Percentiles rank a stretch among this genome's conserved stretches.
Conservation (phyloP, 139 green algal species). For the Trebouxia sp. region DNA sequence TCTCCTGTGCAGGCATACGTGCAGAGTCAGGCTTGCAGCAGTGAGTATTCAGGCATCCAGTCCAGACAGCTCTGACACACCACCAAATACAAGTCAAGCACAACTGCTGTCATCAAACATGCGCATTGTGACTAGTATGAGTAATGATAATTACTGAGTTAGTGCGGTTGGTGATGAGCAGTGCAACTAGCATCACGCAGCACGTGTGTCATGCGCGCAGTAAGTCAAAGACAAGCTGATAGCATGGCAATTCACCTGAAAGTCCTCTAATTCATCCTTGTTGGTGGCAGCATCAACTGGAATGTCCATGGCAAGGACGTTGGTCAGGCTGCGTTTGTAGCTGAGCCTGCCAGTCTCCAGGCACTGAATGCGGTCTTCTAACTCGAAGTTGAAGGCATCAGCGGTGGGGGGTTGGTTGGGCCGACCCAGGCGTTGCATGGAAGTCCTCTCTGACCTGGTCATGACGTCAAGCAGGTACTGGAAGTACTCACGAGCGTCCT, state of each 20-base stretch:
- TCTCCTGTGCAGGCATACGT: slow-evolving; percentile 51
- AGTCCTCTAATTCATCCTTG: slow-evolving; percentile 65
- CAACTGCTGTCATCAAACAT: too few species aligned
- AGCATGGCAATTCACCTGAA: slow-evolving; percentile 42
- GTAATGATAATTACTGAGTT: too few species aligned
- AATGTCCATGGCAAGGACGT: slow-evolving; percentile 78
- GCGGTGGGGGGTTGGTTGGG: slow-evolving; percentile 1
- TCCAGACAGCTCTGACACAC: too few species aligned
- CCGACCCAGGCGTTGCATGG: slow-evolving; percentile 39
- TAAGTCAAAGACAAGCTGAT: background rate
- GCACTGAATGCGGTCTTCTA: slow-evolving; percentile 65
- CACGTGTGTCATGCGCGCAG: too few species aligned
- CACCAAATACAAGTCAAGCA: too few species aligned
- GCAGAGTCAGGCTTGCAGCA: background rate
- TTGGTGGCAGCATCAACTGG: slow-evolving; percentile 90
- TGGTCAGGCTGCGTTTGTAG: slow-evolving; percentile 63
- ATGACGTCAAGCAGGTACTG: slow-evolving; percentile 84
- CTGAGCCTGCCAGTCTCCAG: slow-evolving; percentile 53
- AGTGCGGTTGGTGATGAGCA: too few species aligned
- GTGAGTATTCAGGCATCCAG: background rate
- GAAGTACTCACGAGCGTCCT: slow-evolving; percentile 95
- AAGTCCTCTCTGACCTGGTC: slow-evolving; percentile 47
- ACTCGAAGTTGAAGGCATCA: slow-evolving; percentile 54
- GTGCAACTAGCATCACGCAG: too few species aligned
- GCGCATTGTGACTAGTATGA: too few species aligned